Conservation (phyloP, 352 stramenopile species). For the Globisporangium apiculatum region DNA sequence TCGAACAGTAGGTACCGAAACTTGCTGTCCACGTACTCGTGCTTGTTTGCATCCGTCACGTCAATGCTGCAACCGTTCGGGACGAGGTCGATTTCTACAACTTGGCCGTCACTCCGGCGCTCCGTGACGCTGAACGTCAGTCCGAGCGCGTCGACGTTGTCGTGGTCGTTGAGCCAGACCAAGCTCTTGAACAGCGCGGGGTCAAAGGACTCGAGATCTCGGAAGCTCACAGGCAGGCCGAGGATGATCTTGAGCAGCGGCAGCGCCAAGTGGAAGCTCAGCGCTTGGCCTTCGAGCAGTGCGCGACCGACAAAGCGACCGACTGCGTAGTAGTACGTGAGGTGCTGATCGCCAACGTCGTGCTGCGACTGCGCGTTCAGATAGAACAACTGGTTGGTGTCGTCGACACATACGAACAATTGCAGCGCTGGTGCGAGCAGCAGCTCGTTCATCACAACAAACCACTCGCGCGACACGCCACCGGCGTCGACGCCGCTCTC, state of each 20-base stretch:
- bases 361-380: constrained; percentile 35
- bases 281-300: constrained; percentile 84
- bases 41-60: constrained; percentile 90
- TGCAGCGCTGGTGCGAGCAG: constrained; percentile 19
- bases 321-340: constrained; percentile 37
- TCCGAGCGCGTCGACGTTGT: constrained; percentile 26
- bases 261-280: constrained; percentile 84
- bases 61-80: constrained; percentile 35
- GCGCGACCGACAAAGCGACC: constrained; percentile 40
- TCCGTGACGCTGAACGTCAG: constrained; percentile 33
- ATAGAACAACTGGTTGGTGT: constrained; percentile 39
- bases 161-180: constrained; percentile 37
- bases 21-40: constrained; percentile 71
- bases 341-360: constrained; percentile 23
- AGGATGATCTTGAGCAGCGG: constrained; percentile 45
- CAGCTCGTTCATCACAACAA: constrained; percentile 56
- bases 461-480: constrained; percentile 91
- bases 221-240: constrained; percentile 28
- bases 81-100: constrained; percentile 29
- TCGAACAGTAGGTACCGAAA: constrained; percentile 90
- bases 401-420: constrained; percentile 36
- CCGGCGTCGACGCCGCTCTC: constrained; percentile 83
- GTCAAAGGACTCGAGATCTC: constrained; percentile 37
- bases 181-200: constrained; percentile 38
- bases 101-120: constrained; percentile 6